Conservation (phyloP, 2,329 filamentous ascomycete species). For the Xylariaceae sp. region DNA sequence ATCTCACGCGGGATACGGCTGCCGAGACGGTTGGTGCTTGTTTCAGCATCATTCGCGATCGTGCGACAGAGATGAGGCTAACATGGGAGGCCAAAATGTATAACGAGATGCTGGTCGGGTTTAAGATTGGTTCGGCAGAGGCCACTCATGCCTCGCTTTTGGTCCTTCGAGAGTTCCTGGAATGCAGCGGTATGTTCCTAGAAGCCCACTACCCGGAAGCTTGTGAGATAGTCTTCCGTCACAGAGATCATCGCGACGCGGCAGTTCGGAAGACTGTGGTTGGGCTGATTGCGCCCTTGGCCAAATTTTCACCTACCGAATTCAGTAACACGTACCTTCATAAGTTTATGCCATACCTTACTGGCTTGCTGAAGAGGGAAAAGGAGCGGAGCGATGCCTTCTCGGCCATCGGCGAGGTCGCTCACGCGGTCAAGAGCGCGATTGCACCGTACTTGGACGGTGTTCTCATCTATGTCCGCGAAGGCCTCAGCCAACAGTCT, state of each 20-base stretch:
- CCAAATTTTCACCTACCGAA: slow-evolving; percentile 84
- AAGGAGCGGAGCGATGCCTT: slow-evolving; percentile 94
- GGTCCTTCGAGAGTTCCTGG: slow-evolving; percentile 84
- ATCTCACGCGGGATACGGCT: slow-evolving; percentile 86
- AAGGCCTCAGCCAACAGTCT: slow-evolving; percentile 79
- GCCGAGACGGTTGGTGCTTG: slow-evolving; percentile 91
- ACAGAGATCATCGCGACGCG: slow-evolving; percentile 86
- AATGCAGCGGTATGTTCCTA: slow-evolving; percentile 99
- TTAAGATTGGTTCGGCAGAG: slow-evolving; percentile 77
- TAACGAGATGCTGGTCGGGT: slow-evolving; percentile 72
- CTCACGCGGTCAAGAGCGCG: slow-evolving; percentile 89
- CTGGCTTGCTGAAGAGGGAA: slow-evolving; percentile 88
- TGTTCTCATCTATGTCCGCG: slow-evolving; percentile 87
- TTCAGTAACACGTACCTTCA: slow-evolving; percentile 86
- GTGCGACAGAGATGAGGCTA: slow-evolving; percentile 81
- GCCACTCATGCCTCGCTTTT: slow-evolving; percentile 90
- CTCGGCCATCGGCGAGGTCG: slow-evolving; percentile 90
- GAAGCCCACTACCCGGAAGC: slow-evolving; percentile 87
- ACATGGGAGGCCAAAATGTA: slow-evolving; percentile 90
- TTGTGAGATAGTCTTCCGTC: slow-evolving; percentile 85
- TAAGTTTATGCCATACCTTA: slow-evolving; percentile 94
- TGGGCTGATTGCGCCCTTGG: slow-evolving; percentile 83
- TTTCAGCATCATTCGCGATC: slow-evolving; percentile 90
- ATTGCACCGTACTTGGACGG: slow-evolving; percentile 94
- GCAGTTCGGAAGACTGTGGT: slow-evolving; percentile 88